Percentiles rank a stretch among this genome's conserved stretches.
phyloP scores from a whole-genome alignment of 2,329 filamentous ascomycete species.

The Mycocentrospora acerina region DNA sequence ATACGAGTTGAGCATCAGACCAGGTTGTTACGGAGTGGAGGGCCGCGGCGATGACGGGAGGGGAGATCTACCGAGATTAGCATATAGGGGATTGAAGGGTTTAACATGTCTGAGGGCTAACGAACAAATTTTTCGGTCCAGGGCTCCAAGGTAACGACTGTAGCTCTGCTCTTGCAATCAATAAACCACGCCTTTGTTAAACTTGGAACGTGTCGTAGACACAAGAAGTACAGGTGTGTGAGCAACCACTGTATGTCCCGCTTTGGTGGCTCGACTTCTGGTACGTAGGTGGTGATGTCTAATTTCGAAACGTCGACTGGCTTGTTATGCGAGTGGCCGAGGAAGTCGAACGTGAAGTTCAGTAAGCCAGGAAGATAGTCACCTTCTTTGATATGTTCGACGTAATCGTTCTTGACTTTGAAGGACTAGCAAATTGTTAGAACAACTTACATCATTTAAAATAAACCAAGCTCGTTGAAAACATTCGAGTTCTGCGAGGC shows the following conservation, averaged over 20 bases:
- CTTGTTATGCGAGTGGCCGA: slow-evolving; percentile 74
- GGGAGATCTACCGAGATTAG: slow-evolving; percentile 60
- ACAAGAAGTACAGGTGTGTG: slow-evolving; percentile 81
- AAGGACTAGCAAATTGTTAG: slow-evolving; percentile 58
- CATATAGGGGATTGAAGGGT: neutral
- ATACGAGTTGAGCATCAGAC: slow-evolving; percentile 50
- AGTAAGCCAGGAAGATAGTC: slow-evolving; percentile 69
- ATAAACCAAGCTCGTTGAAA: too few species aligned
- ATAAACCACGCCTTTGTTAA: slow-evolving; percentile 85
- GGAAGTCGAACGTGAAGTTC: slow-evolving; percentile 78
- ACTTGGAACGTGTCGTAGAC: slow-evolving; percentile 73
- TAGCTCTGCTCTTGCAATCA: slow-evolving; percentile 75
- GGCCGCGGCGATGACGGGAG: slow-evolving; percentile 65
- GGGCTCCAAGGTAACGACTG: slow-evolving; percentile 72
- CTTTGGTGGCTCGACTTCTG: slow-evolving; percentile 62
- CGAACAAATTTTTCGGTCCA: slow-evolving; percentile 76
- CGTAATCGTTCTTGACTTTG: slow-evolving; percentile 80
- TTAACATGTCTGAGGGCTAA: neutral
- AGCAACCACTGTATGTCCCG: slow-evolving; percentile 80
- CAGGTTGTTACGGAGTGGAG: slow-evolving; percentile 70
- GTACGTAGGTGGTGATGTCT: slow-evolving; percentile 66
- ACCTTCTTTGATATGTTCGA: slow-evolving; percentile 73
- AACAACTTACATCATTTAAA: neutral
- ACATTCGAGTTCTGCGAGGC: too few species aligned
- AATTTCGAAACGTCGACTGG: slow-evolving; percentile 71